A percentile compares a stretch with the other conserved stretches of the same genome.
Conservation (phyloP, 208 protist genomes). For the Leptomonas seymouri region DNA sequence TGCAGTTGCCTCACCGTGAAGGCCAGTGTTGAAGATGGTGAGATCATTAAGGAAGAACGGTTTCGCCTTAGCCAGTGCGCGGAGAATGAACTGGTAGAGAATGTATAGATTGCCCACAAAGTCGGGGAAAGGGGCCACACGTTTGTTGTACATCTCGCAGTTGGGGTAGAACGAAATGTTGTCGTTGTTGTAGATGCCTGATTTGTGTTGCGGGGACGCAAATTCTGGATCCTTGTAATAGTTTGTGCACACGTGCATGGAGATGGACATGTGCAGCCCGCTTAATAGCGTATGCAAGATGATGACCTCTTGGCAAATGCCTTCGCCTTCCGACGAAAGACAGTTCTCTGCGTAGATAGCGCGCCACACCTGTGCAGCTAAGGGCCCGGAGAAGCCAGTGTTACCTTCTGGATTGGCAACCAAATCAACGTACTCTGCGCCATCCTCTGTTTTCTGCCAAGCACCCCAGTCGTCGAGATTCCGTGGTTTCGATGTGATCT, state of each 20-base stretch:
- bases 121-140: constrained; percentile 54
- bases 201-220: constrained; percentile 51
- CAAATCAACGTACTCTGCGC: constrained; percentile 81
- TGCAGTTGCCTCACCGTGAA: constrained; percentile 32
- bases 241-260: constrained; percentile 84
- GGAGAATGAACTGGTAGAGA: constrained; percentile 86
- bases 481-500: constrained; percentile 21
- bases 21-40: constrained; percentile 59
- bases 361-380: constrained; percentile 78
- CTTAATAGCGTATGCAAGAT: constrained; percentile 78
- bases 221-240: constrained; percentile 76
- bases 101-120: constrained; percentile 89
- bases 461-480: constrained; percentile 67
- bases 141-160: constrained; percentile 77
- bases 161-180: constrained; percentile 89
- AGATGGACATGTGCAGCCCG: constrained; percentile 90
- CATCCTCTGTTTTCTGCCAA: constrained; percentile 47
- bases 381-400: constrained; percentile 83
- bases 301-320: constrained; percentile 56
- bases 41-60: constrained; percentile 52
- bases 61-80: constrained; percentile 80
- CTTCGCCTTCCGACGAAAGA: constrained; percentile 31
- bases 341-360: constrained; percentile 91
- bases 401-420: constrained; percentile 84
- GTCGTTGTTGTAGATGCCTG: constrained; percentile 71